Evolutionary conservation across 1,284 basidiomycete species (phyloP), one percentile per base, ranked within the genome.

Genomic region (Naganishia sp.): DNA sequence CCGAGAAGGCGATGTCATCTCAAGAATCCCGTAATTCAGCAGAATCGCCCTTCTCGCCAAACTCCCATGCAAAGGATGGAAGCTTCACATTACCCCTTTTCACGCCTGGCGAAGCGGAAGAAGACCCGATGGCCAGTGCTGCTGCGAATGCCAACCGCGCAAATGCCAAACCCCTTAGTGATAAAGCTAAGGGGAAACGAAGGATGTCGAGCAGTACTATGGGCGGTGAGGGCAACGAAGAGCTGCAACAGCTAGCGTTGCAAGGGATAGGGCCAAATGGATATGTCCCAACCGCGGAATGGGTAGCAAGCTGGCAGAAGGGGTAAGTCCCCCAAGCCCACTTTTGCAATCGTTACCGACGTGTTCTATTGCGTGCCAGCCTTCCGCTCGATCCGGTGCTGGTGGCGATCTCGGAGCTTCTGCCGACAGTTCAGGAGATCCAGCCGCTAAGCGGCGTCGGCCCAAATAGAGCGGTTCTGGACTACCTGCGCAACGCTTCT

Each of bases 241-340:
- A 85, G 69, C 78, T 88, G 55, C 87, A 90, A 71, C 83, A 84
- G 56, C 78, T 87, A 33, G 86, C 87, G 16, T 82, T 85, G 33
- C 82, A 83, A 9, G 87, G 86, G 7, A 84, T 92, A 23, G 91
- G 91, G 23, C 83, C 89, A 68, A 93, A 91, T 75, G 91, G 92
- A 1, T 97, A 95, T 78, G 83, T 93, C 4, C 92, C 94, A 7
- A 94, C 92, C 2, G 90, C 95, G 75, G 91, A 92, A 85, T 97
- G 94, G 92, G 92, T 92, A 67, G 74, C 78, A 33, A 77, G 75
- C 45, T 76, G 86, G 81, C 69, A 75, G 50, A 80, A 79, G 65
- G 79, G 78, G 76, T 76, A 63, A 70, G 77, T 72, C 9, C 18
- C n/a, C 28, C 11, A 5, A 28, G 4, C 55, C 1, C 31, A 43